Percentiles rank a stretch among this genome's conserved stretches.
phyloP scores from a whole-genome alignment of 2,329 filamentous ascomycete genomes.

The Alternaria brassicicola region DNA sequence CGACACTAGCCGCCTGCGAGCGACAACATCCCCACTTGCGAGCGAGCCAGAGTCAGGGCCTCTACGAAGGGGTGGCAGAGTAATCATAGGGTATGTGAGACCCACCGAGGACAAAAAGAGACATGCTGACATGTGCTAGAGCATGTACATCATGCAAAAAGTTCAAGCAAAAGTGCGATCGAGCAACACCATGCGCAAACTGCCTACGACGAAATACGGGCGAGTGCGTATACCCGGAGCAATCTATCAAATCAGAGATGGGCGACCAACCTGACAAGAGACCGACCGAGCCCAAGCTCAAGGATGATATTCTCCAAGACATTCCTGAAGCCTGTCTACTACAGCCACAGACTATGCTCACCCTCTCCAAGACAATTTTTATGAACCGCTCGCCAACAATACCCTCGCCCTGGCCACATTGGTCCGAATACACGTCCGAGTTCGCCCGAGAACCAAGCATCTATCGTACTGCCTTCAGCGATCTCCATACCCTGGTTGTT shows the following conservation, averaged over 20 bases:
- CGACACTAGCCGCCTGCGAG: constrained; percentile 5
- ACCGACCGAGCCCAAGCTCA: not conserved
- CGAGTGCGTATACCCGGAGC: constrained; percentile 15
- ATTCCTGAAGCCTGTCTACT: constrained; percentile 46
- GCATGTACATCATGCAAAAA: constrained; percentile 18
- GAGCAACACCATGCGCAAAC: constrained; percentile 15
- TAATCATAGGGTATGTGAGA: constrained; percentile 16
- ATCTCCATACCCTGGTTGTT: constrained; percentile 72
- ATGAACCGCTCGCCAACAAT: constrained; percentile 44
- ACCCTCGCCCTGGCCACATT: constrained; percentile 38
- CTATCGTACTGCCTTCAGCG: constrained; percentile 74
- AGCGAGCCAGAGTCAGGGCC: constrained; percentile 12
- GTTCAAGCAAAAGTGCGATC: constrained; percentile 19
- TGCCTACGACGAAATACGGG: constrained; percentile 10
- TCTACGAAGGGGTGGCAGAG: constrained; percentile 7
- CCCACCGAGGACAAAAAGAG: not conserved
- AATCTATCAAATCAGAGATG: constrained; percentile 1
- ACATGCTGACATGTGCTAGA: constrained; percentile 3
- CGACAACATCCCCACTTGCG: constrained; percentile 25
- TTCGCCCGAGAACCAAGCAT: constrained; percentile 64
- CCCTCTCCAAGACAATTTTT: constrained; percentile 42
- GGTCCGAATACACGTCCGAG: constrained; percentile 40
- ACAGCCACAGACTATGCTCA: constrained; percentile 35
- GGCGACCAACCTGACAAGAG: not conserved
- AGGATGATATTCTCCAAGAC: constrained; percentile 24